Evolutionary conservation across 2,329 filamentous ascomycete species (phyloP).

Genomic region (Stachybotrys chartarum): DNA sequence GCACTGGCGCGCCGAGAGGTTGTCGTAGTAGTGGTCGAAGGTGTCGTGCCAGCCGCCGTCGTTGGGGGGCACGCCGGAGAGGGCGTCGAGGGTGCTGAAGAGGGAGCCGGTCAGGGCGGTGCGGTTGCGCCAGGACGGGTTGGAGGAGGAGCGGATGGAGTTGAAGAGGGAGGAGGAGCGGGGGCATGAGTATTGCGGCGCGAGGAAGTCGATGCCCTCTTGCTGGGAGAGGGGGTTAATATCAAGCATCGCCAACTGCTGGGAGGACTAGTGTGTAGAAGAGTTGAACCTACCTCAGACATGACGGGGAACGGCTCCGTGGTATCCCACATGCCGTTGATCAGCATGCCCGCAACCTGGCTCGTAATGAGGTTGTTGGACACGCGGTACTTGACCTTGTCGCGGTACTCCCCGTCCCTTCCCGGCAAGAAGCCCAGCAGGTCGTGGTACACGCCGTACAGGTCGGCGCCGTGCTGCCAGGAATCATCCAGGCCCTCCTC

Average conservation of each 20-base stretch:
- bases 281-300: conserved; percentile 28
- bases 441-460: conserved; percentile 69
- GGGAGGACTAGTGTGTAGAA: not conserved
- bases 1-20: conserved; percentile 71
- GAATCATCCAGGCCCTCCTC: conserved; percentile 64
- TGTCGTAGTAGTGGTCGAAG: conserved; percentile 82
- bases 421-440: conserved; percentile 60
- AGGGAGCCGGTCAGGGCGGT: conserved; percentile 48
- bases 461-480: conserved; percentile 67
- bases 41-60: conserved; percentile 60
- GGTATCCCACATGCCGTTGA: conserved; percentile 59
- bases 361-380: conserved; percentile 79
- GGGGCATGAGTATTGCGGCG: conserved; percentile 64
- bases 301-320: conserved; percentile 35
- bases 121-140: conserved; percentile 55
- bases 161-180: conserved; percentile 36
- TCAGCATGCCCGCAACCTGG: conserved; percentile 70
- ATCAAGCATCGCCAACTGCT: not conserved
- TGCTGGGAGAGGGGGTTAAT: conserved; percentile 23
- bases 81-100: conserved; percentile 53
- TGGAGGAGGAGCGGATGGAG: conserved; percentile 33
- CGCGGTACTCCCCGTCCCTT: conserved; percentile 31
- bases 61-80: conserved; percentile 55
- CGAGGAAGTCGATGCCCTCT: conserved; percentile 59
- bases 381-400: conserved; percentile 57